Base-by-base conservation (phyloP, 345 rosid species). In the Populus simonii region DNA sequence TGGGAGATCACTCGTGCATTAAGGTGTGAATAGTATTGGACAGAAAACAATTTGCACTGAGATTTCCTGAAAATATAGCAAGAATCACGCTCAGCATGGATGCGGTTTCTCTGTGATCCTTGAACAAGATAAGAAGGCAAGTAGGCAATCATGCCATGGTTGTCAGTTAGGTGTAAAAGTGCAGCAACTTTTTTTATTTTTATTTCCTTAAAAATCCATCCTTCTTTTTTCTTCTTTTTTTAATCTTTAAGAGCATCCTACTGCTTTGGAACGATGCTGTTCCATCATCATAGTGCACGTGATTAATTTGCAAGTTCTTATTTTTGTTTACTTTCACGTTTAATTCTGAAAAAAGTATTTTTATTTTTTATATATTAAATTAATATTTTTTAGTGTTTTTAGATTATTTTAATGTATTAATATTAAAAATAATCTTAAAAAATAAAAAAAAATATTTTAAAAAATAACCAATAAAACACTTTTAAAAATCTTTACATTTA, bases 1-100 rank as follows among this genome's bases (percentile, higher is more conserved):
- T 92, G 99, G 98, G 99, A 96, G 89, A 94, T 94, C 78, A 90
- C 97, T 12, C 86, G 92, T 31, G 95, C 98, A 13, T 84, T 87
- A 79, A 93, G 90, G 83, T 72, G 62, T 53, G 79, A 70, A 35
- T 80, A 80, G 67, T 1, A 1, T 38, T 12, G 16, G 2, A 6
- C 53, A n/a, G 36, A 39, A 9, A 49, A 17, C 27, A 20, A n/a
- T 36, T 27, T 20, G 68, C 7, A 5, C 38, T 27, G 13, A 31
- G 29, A 17, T 66, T 1, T 66, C 69, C 36, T 16, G n/a, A 8
- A 20, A 53, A 20, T 2, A 53, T 22, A 7, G 59, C 10, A 20
- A 20, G 59, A 53, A 53, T 53, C 59, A 53, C 11, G n/a, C 23
- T 47, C 53, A 4, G 53, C 53, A 15, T 47, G 16, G n/a, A 20